phyloP scores from a whole-genome alignment of 83 land plant species.

The Thuja plicata region DNA sequence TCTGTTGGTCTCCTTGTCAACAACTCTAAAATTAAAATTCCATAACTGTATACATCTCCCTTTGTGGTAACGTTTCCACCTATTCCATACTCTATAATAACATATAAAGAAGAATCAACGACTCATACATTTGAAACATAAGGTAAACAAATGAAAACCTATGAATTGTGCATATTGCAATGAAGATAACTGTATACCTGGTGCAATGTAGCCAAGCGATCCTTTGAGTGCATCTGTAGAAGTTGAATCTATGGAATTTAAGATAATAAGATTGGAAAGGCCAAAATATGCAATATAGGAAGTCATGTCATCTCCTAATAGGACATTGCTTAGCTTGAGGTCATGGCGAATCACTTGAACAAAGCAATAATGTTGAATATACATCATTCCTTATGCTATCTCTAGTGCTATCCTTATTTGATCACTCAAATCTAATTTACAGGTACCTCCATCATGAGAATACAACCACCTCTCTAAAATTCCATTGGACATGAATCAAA shows the following conservation, averaged over 20 bases:
- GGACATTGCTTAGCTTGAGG: no score
- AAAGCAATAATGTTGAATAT: no score
- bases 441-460: not conserved
- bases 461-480: not conserved
- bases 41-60: not conserved
- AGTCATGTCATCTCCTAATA: no score
- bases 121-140: no score
- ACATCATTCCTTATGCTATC: no score
- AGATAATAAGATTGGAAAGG: not conserved
- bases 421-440: not conserved
- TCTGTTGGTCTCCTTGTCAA: no score
- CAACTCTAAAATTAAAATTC: no score
- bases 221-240: not conserved
- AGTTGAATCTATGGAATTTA: not conserved
- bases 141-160: not conserved
- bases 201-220: not conserved
- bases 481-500: no score
- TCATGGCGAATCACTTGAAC: no score
- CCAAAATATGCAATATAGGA: not conserved
- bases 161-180: no score
- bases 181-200: not conserved
- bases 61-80: not conserved
- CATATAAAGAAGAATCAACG: not conserved
- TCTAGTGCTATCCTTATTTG: not conserved
- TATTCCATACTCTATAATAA: not conserved